Evolutionary conservation across 805 yeast genomes (phyloP), one percentile per base, ranked within the genome.

Genomic region (Hanseniaspora osmophila): DNA sequence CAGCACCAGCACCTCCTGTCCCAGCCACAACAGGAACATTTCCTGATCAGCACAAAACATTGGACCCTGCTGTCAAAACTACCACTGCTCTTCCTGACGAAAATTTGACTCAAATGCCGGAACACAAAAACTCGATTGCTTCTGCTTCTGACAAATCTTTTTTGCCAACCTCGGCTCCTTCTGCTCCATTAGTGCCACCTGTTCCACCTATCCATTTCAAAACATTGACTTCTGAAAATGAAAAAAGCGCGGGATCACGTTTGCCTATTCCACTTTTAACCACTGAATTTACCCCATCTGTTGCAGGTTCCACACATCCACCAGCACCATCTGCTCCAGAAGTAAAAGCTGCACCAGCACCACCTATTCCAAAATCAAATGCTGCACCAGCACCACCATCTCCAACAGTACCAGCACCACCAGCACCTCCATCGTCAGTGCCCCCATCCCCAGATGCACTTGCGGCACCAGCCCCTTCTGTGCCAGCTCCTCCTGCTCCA

Each of bases 401-500:
- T 32, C 35, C 27, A 22, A 7, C 4, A 5, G 27, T 7, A 4
- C 27, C 27, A 22, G 27, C 27, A 5, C 27, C 27, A 22, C 27
- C 27, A 22, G 27, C 7, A 7, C 27, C 27, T 5, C 27, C 7
- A 5, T 7, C 27, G 4, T 7, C 27, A 22, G 27, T 7, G 27
- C 33, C 30, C 2, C 32, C 33, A 2, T 10, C 18, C 10, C 44
- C 48, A 35, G 40, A 35, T 12, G 42, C 46, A 17, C 40, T n/a
- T n/a, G 37, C 52, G 19, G 30, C 46, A 27, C 50, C 53, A 11
- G n/a, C 33, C 13, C 29, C 48, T 2, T 38, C 46, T 1, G 42
- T 46, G 12, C 49, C 43, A 17, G 44, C 46, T 30, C 17, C 46
- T 18, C 42, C 49, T 10, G 52, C 54, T 10, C 53, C 61, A 33